Evolutionary conservation across 2,329 filamentous ascomycete genomes (phyloP).

Genomic region (Exophiala sp.): DNA sequence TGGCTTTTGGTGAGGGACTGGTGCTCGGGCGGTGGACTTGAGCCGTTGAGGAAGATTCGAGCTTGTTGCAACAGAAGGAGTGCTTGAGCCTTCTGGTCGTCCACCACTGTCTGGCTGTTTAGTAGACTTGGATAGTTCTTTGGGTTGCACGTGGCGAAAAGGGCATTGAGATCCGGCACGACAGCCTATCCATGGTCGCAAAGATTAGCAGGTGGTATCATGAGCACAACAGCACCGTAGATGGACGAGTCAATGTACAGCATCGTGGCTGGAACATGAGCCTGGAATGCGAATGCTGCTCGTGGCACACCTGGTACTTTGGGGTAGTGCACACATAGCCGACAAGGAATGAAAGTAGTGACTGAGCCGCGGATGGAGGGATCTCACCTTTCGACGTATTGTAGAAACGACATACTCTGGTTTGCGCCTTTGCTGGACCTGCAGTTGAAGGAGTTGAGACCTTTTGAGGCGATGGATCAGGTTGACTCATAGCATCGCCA

Average conservation of each 20-base stretch:
- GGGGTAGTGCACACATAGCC: constrained; percentile 6
- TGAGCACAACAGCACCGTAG: no score
- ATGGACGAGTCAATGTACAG: no score
- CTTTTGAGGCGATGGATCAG: constrained; percentile 4
- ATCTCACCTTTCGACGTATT: constrained; percentile 22
- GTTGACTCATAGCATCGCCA: constrained; percentile 8
- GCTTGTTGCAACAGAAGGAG: constrained; percentile 12
- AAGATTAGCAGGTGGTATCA: not conserved
- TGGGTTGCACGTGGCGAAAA: constrained; percentile 41
- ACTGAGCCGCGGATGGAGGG: constrained; percentile 11
- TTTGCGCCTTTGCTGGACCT: constrained; percentile 5
- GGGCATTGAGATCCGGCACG: constrained; percentile 51
- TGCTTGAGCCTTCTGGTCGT: constrained; percentile 17
- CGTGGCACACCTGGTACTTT: not conserved
- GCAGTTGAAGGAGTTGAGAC: constrained; percentile 1
- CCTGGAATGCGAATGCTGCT: no score
- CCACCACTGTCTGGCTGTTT: constrained; percentile 31
- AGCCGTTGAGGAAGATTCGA: constrained; percentile 14
- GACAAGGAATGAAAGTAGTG: not conserved
- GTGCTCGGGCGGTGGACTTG: not conserved
- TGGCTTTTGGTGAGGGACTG: constrained; percentile 54
- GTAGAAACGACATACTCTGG: constrained; percentile 24
- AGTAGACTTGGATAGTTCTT: constrained; percentile 1
- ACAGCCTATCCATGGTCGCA: constrained; percentile 41
- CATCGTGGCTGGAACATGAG: not conserved